These are phyloP conservation scores for Mortierella sp. DNA, from an alignment of 371 early-diverging fungal genomes.

Conservation along the genomic window DNA sequence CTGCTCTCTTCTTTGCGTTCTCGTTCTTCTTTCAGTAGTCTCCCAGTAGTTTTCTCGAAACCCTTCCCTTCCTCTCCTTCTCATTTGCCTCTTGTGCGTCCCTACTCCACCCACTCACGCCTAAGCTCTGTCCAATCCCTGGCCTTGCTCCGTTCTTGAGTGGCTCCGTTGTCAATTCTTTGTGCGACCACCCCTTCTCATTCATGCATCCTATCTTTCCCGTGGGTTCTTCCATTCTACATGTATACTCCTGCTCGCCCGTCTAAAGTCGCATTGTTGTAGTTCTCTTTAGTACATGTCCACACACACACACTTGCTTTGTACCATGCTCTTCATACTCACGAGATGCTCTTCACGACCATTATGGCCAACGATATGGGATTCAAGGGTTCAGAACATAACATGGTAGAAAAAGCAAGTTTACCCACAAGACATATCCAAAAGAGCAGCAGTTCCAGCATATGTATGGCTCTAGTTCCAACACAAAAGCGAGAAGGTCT, in stretches of 20 bases:
- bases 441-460: not conserved
- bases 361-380: no score
- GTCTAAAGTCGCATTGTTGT: no score
- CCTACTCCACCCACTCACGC: not conserved
- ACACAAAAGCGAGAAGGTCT: not conserved
- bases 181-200: conserved; percentile 1
- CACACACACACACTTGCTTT: not conserved
- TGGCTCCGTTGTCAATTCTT: not conserved
- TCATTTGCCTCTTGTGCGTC: not conserved
- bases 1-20: not conserved
- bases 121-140: conserved; percentile 9
- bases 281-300: no score
- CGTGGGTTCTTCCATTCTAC: not conserved
- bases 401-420: not conserved
- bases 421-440: not conserved
- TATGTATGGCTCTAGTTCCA: no score
- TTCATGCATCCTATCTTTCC: conserved; percentile 24
- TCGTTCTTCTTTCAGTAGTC: not conserved
- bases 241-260: no score
- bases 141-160: not conserved
- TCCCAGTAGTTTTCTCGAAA: no score
- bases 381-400: not conserved
- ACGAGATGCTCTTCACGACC: not conserved
- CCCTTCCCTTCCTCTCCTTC: not conserved
- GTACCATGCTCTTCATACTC: not conserved